Evolutionary conservation across 495 filamentous ascomycete genomes (phyloP).

Genomic region (Cercophora samala): DNA sequence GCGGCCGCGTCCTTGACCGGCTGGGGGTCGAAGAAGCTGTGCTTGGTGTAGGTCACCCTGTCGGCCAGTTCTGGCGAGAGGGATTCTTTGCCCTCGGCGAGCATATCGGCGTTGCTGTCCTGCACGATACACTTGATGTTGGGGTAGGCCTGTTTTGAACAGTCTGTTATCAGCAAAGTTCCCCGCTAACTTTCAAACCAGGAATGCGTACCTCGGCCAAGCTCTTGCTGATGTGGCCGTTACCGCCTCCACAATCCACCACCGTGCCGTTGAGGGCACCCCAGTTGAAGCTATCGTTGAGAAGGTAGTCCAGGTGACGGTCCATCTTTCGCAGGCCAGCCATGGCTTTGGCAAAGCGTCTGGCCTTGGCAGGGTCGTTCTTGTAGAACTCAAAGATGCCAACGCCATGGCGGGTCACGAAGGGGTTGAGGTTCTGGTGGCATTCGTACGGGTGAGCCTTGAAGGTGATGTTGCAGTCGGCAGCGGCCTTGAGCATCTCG

Average conservation of each 20-base stretch:
- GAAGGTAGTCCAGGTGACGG: neutral
- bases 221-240: neutral
- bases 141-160: neutral
- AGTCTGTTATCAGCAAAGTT: neutral
- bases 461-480: constrained; percentile 1
- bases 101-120: constrained; percentile 1
- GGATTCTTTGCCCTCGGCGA: constrained; percentile 3
- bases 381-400: neutral
- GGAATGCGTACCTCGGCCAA: neutral
- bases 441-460: neutral
- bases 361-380: constrained; percentile 1
- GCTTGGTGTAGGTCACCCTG: neutral
- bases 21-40: constrained; percentile 2
- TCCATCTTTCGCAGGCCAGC: neutral
- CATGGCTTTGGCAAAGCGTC: constrained; percentile 4
- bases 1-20: neutral
- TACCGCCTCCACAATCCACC: neutral
- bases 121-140: neutral
- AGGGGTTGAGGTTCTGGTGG: constrained; percentile 1
- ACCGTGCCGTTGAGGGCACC: neutral
- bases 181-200: neutral
- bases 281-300: constrained; percentile 2
- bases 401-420: neutral
- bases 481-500: neutral
- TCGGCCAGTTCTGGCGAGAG: neutral